Base-by-base conservation (phyloP, 2,329 filamentous ascomycete genomes). In the Calonectria pauciramosa region DNA sequence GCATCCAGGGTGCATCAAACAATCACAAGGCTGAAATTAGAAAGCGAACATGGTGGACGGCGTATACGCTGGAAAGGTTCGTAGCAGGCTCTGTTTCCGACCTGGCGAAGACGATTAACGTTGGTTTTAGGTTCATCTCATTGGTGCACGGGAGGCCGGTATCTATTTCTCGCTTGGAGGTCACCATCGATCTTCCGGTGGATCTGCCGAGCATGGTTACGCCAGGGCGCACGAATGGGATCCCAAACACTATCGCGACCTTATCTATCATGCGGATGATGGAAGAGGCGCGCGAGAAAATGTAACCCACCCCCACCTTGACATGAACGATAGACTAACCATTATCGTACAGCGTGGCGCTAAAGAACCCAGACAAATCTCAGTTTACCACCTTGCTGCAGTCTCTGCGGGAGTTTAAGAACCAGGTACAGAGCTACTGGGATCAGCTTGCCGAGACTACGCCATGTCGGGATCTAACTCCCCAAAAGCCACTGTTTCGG, bases 41-140 rank as follows among this genome's bases (percentile, higher is more conserved):
- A 20, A 91, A 90, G 77, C 85, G 90, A 1, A 88, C 91, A 5
- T 91, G 90, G 85, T 91, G 90, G 90, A 90, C 89, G 2, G 86
- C 87, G 0, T 91, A 91, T 76, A 90, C 89, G 0, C 87, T 90
- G 26, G 90, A 92, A 75, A 90, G 89, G 60, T 65, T 47, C 7
- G 88, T 90, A 81, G 4, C 51, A 83, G 70, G 13, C 49, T 47
- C 51, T 18, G 20, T 38, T 66, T 13, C 16, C 26, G 14, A 13
- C 38, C n/a, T 20, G 28, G 23, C 34, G 20, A 64, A 41, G 1
- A 32, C n/a, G 28, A 56, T 36, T 49, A 16, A 44, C 60, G 23
- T 16, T 18, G 56, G 64, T 63, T 78, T 23, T 14, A 90, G 88
- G 72, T 87, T 89, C 44, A 88, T 91, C 38, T 88, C 89, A 49